phyloP scores from a whole-genome alignment of 2,329 filamentous ascomycete genomes.

The Penicillium palitans region DNA sequence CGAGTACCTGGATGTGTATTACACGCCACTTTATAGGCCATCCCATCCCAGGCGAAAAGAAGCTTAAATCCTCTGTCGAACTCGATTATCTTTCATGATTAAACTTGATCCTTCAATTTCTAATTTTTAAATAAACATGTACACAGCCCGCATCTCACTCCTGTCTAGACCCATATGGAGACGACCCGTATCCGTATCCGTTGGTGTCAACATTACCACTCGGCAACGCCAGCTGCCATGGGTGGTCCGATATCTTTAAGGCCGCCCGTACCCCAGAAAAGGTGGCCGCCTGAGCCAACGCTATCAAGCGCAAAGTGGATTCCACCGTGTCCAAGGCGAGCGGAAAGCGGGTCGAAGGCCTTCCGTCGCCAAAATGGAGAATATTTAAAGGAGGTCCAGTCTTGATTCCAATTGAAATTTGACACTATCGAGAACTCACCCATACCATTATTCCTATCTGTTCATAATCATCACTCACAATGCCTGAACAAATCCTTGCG shows the following conservation, averaged over 20 bases:
- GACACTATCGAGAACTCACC: not conserved
- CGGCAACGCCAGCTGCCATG: conserved; percentile 6
- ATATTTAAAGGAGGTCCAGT: conserved; percentile 4
- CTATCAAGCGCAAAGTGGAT: conserved; percentile 5
- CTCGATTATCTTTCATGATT: not conserved
- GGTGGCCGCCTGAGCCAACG: not conserved
- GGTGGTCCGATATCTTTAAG: conserved; percentile 7
- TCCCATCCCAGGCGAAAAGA: not conserved
- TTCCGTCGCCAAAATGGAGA: conserved; percentile 9
- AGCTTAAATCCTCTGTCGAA: not conserved
- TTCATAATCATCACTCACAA: conserved; percentile 1
- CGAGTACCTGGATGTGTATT: not conserved
- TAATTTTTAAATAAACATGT: not conserved
- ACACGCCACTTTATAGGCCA: not conserved
- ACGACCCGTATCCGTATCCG: conserved; percentile 1
- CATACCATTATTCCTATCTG: not conserved
- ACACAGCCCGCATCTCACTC: not conserved
- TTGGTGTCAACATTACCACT: conserved; percentile 1
- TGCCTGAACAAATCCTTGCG: conserved; percentile 23
- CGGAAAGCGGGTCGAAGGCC: conserved; percentile 12
- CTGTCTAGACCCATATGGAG: not conserved
- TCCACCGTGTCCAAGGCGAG: not conserved
- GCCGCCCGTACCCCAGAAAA: conserved; percentile 4
- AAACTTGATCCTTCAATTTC: not conserved
- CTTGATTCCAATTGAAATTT: not conserved